phyloP scores from a whole-genome alignment of 805 yeast species.

The Starmerella vaccinii region DNA sequence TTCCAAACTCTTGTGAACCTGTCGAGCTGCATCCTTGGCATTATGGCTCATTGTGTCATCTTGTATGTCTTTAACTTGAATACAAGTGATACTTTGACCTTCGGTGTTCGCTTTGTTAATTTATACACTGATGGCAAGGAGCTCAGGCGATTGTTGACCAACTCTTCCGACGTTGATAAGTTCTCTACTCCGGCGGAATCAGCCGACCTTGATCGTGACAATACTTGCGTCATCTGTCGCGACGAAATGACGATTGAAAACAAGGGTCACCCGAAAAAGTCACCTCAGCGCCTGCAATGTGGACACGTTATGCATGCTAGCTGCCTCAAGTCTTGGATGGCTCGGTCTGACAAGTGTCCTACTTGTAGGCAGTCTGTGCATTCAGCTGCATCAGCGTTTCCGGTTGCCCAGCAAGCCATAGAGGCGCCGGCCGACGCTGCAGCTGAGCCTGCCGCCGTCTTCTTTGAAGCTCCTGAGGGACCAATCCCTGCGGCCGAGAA shows the following conservation, averaged over 20 bases:
- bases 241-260: conserved; percentile 63
- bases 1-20: conserved; percentile 50
- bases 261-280: conserved; percentile 33
- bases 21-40: conserved; percentile 41
- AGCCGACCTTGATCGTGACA: conserved; percentile 50
- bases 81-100: conserved; percentile 40
- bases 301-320: conserved; percentile 83
- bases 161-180: conserved; percentile 51
- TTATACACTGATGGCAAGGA: conserved; percentile 27
- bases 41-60: conserved; percentile 37
- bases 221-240: conserved; percentile 77
- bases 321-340: conserved; percentile 87
- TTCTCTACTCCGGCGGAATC: conserved; percentile 53
- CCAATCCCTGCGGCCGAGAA: neutral
- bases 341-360: conserved; percentile 87
- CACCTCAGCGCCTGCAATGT: conserved; percentile 71
- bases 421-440: too few relatives aligned
- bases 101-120: conserved; percentile 26
- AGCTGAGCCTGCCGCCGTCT: too few relatives aligned
- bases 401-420: neutral
- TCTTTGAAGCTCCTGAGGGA: too few relatives aligned
- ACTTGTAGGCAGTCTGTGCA: conserved; percentile 43
- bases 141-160: conserved; percentile 27
- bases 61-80: conserved; percentile 33
- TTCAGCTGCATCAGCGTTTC: conserved; percentile 12